These are phyloP conservation scores for Oryza meridionalis DNA, from an alignment of 176 grass and related monocot genomes.

Conservation along the genomic window DNA sequence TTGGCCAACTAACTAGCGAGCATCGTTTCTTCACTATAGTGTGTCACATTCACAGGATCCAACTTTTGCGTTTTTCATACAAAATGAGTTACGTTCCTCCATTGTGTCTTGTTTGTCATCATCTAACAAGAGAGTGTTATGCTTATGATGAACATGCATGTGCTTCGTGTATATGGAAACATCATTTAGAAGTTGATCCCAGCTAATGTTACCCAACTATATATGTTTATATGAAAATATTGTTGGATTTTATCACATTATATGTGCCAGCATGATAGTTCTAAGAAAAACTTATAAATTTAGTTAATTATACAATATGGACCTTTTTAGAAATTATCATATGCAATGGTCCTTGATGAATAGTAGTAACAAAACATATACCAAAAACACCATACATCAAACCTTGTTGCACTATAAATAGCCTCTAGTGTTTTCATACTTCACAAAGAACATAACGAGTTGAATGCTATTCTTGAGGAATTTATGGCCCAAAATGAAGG, in stretches of 20 bases:
- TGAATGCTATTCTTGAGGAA: neutral
- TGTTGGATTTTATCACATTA: neutral
- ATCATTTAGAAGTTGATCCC: too few relatives aligned
- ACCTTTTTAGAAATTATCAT: neutral
- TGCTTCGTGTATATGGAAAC: neutral
- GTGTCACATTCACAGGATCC: neutral
- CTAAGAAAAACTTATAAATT: neutral
- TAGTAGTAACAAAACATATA: neutral
- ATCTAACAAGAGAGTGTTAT: too few relatives aligned
- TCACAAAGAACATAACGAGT: neutral
- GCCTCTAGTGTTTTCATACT: neutral
- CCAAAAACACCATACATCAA: neutral
- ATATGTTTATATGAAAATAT: neutral
- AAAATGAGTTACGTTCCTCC: too few relatives aligned
- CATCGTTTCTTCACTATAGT: neutral
- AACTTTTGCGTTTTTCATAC: neutral
- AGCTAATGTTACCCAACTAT: too few relatives aligned
- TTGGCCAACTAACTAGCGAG: too few relatives aligned
- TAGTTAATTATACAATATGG: neutral
- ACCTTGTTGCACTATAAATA: constrained; percentile 32
- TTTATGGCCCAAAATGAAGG: neutral
- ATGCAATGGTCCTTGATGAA: neutral
- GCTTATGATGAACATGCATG: too few relatives aligned
- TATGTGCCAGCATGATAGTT: neutral
- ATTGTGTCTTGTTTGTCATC: too few relatives aligned